Conservation (phyloP, 148 eudicot genomes). For the Fagopyrum homotropicum region DNA sequence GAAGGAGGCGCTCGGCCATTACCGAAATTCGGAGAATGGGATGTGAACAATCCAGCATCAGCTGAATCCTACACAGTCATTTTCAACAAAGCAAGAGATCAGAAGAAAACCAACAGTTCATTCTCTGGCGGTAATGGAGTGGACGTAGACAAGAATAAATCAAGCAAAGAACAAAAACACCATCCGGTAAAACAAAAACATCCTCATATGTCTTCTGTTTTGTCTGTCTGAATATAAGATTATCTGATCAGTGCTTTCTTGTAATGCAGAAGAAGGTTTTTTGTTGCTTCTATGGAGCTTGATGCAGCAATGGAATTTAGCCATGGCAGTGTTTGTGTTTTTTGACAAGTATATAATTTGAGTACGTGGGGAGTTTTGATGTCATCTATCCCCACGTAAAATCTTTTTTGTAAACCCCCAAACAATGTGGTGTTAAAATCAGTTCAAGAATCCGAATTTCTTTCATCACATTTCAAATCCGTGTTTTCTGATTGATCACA, state of each 20-base stretch:
- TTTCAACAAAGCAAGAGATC: slow-evolving; percentile 41
- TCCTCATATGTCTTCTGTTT: background rate
- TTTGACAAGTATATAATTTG: background rate
- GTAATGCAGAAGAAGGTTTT: background rate
- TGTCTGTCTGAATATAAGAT: background rate
- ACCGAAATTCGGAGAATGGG: slow-evolving; percentile 53
- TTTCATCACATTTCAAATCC: background rate
- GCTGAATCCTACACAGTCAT: slow-evolving; percentile 39
- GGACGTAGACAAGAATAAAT: background rate
- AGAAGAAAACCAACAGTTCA: slow-evolving; percentile 34
- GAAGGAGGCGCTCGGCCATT: slow-evolving; percentile 20
- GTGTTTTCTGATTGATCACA: background rate
- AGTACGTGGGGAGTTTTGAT: background rate
- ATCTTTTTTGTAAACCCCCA: too few relatives aligned
- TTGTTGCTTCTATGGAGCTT: slow-evolving; percentile 6
- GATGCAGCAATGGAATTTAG: background rate
- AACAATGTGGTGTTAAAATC: background rate
- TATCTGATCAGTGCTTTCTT: background rate
- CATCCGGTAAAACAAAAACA: background rate
- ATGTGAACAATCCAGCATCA: slow-evolving; percentile 34
- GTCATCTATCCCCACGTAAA: too few relatives aligned
- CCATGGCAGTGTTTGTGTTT: slow-evolving; percentile 5
- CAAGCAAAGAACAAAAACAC: background rate
- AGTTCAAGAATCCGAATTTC: background rate
- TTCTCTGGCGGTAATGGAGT: background rate